These are phyloP conservation scores for Chenopodium berlandieri DNA, from an alignment of 148 eudicot species.

Conservation along the genomic window DNA sequence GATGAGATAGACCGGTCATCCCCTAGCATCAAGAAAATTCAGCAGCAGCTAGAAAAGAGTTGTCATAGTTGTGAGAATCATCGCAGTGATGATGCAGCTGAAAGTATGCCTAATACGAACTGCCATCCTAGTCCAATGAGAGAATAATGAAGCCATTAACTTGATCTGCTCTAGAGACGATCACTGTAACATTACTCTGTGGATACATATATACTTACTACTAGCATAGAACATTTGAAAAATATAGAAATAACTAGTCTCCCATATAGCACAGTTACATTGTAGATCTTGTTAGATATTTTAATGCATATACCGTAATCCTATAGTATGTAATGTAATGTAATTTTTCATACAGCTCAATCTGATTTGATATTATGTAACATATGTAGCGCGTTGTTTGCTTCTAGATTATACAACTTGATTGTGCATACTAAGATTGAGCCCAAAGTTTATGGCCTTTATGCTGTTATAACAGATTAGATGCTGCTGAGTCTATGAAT, in stretches of 20 bases:
- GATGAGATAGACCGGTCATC: slow-evolving; percentile 27
- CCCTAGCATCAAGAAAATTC: slow-evolving; percentile 26
- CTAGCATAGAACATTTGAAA: neutral
- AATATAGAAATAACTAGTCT: neutral
- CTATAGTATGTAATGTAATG: neutral
- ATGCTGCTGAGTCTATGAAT: no score
- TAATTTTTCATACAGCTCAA: neutral
- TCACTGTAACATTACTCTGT: neutral
- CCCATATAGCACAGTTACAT: neutral
- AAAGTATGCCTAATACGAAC: slow-evolving; percentile 14
- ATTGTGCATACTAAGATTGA: no score
- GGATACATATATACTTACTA: neutral
- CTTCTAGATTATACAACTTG: no score
- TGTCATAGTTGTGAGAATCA: neutral
- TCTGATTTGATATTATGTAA: neutral
- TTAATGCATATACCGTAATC: neutral
- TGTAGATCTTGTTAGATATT: neutral
- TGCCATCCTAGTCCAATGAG: slow-evolving; percentile 21
- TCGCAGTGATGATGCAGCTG: neutral
- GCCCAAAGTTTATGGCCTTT: no score
- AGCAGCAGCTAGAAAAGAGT: neutral
- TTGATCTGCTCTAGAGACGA: neutral
- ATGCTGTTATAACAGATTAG: no score
- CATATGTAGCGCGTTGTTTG: neutral
- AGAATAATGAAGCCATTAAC: neutral